phyloP scores from a whole-genome alignment of 2,329 filamentous ascomycete species.

The Paecilomyces variotii region DNA sequence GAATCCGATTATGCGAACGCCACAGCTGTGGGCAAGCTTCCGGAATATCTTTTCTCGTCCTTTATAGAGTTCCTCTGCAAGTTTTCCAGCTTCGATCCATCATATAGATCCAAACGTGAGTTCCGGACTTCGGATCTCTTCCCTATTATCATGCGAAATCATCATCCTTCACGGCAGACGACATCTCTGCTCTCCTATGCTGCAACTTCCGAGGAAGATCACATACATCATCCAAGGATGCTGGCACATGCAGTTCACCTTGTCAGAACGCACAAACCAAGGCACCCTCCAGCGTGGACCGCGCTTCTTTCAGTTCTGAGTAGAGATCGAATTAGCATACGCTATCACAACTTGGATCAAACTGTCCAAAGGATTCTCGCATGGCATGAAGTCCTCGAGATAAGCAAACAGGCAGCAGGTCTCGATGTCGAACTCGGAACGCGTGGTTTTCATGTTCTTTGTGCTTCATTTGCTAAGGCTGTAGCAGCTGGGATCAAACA shows the following conservation, averaged over 20 bases:
- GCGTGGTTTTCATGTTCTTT: slow-evolving; percentile 28
- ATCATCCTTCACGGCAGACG: slow-evolving; percentile 2
- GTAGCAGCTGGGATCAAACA: slow-evolving; percentile 23
- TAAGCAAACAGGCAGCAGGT: slow-evolving; percentile 27
- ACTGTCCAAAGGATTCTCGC: slow-evolving; percentile 24
- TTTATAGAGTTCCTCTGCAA: slow-evolving; percentile 37
- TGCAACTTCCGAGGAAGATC: slow-evolving; percentile 3
- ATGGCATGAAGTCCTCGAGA: slow-evolving; percentile 29
- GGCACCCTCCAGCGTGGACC: slow-evolving; percentile 28
- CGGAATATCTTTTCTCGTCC: slow-evolving; percentile 34
- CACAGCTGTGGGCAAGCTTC: slow-evolving; percentile 19
- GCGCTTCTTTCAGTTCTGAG: slow-evolving; percentile 26
- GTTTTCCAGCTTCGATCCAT: slow-evolving; percentile 13
- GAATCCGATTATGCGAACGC: slow-evolving; percentile 9
- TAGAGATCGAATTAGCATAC: slow-evolving; percentile 12
- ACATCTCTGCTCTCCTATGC: slow-evolving; percentile 15
- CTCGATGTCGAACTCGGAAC: slow-evolving; percentile 21
- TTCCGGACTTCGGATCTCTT: slow-evolving; percentile 19
- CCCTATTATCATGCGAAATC: slow-evolving; percentile 15
- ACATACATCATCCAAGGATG: slow-evolving; percentile 16
- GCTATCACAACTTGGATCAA: slow-evolving; percentile 12
- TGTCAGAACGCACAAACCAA: slow-evolving; percentile 19
- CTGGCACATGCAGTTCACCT: slow-evolving; percentile 32
- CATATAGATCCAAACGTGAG: slow-evolving; percentile 7
- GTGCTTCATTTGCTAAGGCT: slow-evolving; percentile 27